Evolutionary conservation across 208 protist species (phyloP).

Genomic region (Trypanosoma platydactyli): DNA sequence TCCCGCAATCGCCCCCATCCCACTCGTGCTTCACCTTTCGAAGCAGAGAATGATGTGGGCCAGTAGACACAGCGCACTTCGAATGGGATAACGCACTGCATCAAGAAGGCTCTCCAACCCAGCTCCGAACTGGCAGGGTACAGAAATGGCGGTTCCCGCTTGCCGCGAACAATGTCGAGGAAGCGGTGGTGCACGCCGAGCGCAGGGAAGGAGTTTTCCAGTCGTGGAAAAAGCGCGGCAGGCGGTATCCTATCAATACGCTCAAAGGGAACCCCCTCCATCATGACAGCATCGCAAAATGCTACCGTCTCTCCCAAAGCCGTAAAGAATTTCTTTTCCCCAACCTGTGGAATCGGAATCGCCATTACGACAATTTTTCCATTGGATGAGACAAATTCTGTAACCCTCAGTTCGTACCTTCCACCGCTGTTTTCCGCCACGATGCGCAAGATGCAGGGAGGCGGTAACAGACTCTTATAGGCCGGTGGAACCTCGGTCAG

Average conservation of each 20-base stretch:
- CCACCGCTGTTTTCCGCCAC: conserved; percentile 25
- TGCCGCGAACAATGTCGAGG: conserved; percentile 64
- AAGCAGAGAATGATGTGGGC: conserved; percentile 69
- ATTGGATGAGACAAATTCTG: conserved; percentile 57
- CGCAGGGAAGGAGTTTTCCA: conserved; percentile 77
- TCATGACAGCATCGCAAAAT: conserved; percentile 60
- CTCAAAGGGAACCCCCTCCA: conserved; percentile 77
- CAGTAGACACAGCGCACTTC: conserved; percentile 76
- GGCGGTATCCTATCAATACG: conserved; percentile 70
- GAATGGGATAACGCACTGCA: conserved; percentile 66
- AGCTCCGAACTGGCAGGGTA: conserved; percentile 59
- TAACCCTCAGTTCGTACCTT: conserved; percentile 58
- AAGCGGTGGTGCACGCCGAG: conserved; percentile 81
- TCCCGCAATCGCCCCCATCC: conserved; percentile 79
- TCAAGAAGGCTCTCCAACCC: conserved; percentile 40
- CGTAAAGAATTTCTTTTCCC: conserved; percentile 54
- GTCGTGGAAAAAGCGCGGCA: conserved; percentile 66
- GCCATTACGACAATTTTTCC: conserved; percentile 58
- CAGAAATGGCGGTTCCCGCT: conserved; percentile 72
- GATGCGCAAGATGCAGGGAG: conserved; percentile 49
- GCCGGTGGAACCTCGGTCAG: conserved; percentile 69
- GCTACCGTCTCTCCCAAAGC: conserved; percentile 47
- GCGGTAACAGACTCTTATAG: conserved; percentile 65
- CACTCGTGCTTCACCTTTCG: conserved; percentile 73
- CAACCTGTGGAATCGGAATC: conserved; percentile 75